Evolutionary conservation across 2,329 filamentous ascomycete genomes (phyloP).

Genomic region (Myriosclerotinia duriaeana): DNA sequence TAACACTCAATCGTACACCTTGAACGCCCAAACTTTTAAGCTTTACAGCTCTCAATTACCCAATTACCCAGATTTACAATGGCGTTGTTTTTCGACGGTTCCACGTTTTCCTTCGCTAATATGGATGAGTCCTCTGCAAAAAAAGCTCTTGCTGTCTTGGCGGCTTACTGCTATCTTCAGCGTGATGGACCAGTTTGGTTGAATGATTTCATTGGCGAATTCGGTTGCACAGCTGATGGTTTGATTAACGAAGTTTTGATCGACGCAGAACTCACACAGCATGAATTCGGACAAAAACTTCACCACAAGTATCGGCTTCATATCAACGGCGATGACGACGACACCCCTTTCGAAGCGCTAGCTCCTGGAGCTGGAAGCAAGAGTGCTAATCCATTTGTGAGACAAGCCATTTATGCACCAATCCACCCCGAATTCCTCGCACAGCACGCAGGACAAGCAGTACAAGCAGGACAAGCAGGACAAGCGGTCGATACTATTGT

Average conservation of each 20-base stretch:
- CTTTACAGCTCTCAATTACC: slow-evolving; percentile 5
- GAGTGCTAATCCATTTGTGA: neutral
- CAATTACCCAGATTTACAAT: neutral
- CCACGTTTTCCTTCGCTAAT: neutral
- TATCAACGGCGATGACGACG: neutral
- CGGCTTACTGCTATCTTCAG: neutral
- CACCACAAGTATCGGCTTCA: slow-evolving; percentile 7
- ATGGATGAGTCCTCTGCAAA: slow-evolving; percentile 4
- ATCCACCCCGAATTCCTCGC: neutral
- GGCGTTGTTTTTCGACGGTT: neutral
- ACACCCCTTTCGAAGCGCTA: neutral
- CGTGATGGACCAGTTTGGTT: neutral
- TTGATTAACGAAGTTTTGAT: slow-evolving; percentile 7
- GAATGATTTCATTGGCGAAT: neutral
- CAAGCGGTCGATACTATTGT: neutral
- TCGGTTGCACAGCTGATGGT: slow-evolving; percentile 9
- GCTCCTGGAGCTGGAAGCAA: neutral
- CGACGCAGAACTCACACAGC: neutral
- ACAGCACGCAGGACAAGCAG: neutral
- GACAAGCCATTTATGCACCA: neutral
- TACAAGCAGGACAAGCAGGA: too few relatives aligned
- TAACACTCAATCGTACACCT: neutral
- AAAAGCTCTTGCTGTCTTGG: neutral
- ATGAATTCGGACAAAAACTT: neutral
- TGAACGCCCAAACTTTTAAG: neutral